Percentiles rank a stretch among this genome's conserved stretches.
Conservation (phyloP, 208 protist species). For the Acanthamoeba rhysodes region DNA sequence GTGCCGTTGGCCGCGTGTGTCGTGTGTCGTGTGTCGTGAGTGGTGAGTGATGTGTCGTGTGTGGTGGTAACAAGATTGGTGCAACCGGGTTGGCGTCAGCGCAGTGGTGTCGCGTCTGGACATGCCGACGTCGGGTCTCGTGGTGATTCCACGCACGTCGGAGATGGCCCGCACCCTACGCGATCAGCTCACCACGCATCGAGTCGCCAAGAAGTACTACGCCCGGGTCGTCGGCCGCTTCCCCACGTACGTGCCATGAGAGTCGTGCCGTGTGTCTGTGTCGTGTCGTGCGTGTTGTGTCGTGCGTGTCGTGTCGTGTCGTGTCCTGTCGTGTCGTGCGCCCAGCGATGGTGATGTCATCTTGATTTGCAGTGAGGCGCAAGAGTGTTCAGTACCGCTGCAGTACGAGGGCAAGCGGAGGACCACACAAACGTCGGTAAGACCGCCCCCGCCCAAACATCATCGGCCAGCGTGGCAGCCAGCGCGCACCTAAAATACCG, state of each 20-base stretch:
- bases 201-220: conserved; percentile 82
- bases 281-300: neutral
- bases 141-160: conserved; percentile 83
- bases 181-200: conserved; percentile 55
- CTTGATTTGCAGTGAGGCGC: neutral
- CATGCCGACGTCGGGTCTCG: conserved; percentile 87
- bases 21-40: too few species aligned
- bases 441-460: neutral
- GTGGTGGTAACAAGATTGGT: neutral
- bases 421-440: conserved; percentile 1
- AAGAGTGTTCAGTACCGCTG: neutral
- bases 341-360: neutral
- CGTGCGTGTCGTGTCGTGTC: neutral
- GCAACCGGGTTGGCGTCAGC: neutral
- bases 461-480: neutral
- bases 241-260: neutral
- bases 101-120: conserved; percentile 88
- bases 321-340: neutral
- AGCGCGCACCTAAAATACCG: too few species aligned
- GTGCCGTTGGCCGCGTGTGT: neutral
- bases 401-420: neutral
- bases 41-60: too few species aligned
- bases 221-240: conserved; percentile 82
- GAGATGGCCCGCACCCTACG: conserved; percentile 75
- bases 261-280: neutral